These are phyloP conservation scores for Amphibolis antarctica DNA, from an alignment of 106 monocot species.

Conservation along the genomic window DNA sequence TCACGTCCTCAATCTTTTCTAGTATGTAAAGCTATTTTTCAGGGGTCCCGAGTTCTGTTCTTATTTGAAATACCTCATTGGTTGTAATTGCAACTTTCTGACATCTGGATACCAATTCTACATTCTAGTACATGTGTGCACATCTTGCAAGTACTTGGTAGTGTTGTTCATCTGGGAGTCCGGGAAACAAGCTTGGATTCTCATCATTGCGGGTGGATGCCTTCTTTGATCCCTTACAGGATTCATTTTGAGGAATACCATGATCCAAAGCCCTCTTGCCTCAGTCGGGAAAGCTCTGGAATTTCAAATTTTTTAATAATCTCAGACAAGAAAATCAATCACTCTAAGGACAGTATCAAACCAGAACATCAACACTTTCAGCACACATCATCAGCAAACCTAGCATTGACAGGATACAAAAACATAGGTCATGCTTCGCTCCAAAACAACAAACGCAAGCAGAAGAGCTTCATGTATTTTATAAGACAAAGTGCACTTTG, in stretches of 20 bases:
- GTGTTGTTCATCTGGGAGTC: slow-evolving; percentile 75
- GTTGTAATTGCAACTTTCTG: slow-evolving; percentile 63
- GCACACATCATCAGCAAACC: too few relatives aligned
- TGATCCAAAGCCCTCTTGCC: not conserved
- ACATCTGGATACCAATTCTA: slow-evolving; percentile 40
- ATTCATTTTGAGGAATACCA: slow-evolving; percentile 11
- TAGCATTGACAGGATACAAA: too few relatives aligned
- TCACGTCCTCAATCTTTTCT: slow-evolving; percentile 35
- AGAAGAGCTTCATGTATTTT: too few relatives aligned
- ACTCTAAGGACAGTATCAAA: too few relatives aligned
- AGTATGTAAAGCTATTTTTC: slow-evolving; percentile 89
- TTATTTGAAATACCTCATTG: slow-evolving; percentile 39
- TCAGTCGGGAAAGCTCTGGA: slow-evolving; percentile 28
- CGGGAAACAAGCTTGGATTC: slow-evolving; percentile 38
- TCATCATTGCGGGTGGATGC: slow-evolving; percentile 17
- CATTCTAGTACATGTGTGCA: slow-evolving; percentile 38
- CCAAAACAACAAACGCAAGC: too few relatives aligned
- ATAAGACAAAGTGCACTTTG: too few relatives aligned
- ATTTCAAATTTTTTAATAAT: slow-evolving; percentile 6
- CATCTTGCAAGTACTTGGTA: slow-evolving; percentile 71
- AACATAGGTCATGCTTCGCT: too few relatives aligned
- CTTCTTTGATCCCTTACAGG: slow-evolving; percentile 54
- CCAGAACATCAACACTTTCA: too few relatives aligned
- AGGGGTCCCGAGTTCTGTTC: slow-evolving; percentile 48
- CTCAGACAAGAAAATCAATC: too few relatives aligned